Evolutionary conservation across 768 basidiomycete species (phyloP), one percentile per base, ranked within the genome.

Genomic region (Cystobasidium ongulense): DNA sequence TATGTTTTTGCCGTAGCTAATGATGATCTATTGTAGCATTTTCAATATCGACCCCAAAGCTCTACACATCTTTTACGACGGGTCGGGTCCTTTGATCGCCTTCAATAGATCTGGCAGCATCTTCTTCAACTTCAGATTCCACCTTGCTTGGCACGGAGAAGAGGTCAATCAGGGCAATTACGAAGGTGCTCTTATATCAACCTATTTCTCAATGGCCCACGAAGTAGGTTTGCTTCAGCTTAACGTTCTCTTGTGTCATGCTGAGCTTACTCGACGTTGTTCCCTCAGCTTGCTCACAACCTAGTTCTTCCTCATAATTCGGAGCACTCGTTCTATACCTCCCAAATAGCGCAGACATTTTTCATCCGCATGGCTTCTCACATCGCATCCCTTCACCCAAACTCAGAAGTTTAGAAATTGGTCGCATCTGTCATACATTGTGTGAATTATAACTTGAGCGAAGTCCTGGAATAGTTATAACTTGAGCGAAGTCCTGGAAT

Each of bases 261-360:
- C 25, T 43, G 50, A 36, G 21, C 43, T 33, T 4, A 23, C 29
- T 39, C 50, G 17, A 1, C 4, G 46, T 35, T 23, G 25, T 74
- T 10, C 3, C 33, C 17, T 35, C 25, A 80, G 74, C 66, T 80
- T 15, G 77, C 79, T 0, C 93, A 97, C 81, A 97, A 95, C 78
- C 83, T 96, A 1, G 88, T 94, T 75, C 77, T 80, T 23, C 76
- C 79, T 7, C 94, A 96, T 78, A 93, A 95, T 80, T 88, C 90
- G 0, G 89, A 93, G 79, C 93, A 95, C 76, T 91, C 92, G 76
- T 97, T 96, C 81, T 96, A 91, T 81, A 93, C 95, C 78, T 91
- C 91, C 33, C 88, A 90, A 5, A 89, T 97, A 23, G 90, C 90
- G 76, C 91, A 96, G 81, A 85, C 80, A 35, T 81, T 82, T 75